Evolutionary conservation across 176 grass and related monocot species (phyloP), one percentile per base, ranked within the genome.

Genomic region (Rhynchospora breviuscula): DNA sequence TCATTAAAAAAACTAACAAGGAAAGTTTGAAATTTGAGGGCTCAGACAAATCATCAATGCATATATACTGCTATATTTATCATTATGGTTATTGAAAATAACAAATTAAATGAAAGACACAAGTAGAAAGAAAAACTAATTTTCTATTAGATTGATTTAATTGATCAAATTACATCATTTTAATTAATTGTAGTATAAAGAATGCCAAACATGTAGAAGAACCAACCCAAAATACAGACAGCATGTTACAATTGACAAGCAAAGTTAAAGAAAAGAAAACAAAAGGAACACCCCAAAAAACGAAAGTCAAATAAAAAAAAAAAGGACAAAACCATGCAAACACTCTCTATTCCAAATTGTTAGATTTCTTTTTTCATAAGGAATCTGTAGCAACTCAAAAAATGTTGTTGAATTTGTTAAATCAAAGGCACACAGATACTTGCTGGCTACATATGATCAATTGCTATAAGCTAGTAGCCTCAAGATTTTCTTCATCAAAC

Each of bases 401-500:
- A 80, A 26, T 61, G 7, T 26, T 76, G 18, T 76, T 54, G 47
- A 26, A 62, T 22, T 26, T 76, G 45, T 76, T 54, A 21, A 75
- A 75, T 75, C 21, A 52, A 52, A 51, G 19, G 5, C 46, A 26
- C 46, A 26, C 19, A 21, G 22, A 52, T 52, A 52, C 71, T 52
- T 75, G 10, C 46, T 52, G 67, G 22, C 71, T 76, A 76, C 6
- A 53, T 51, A 26, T 53, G 12, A 51, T 76, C 47, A 53, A 76
- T 76, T 76, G 22, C 21, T 54, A 40, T 40, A 72, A 18, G 43
- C 68, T 49, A 59, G 73, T 67, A 59, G 44, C 61, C 53, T 86
- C 51, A 31, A 83, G 53, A 10, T 88, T 83, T n/a, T 85, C 93
- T 13, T 93, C 85, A 25, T 91, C 89, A 76, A 99, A 95, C 78